Percentiles rank a stretch among this genome's conserved stretches.
These are phyloP conservation scores for Penicillium sp. DNA, from an alignment of 2,329 filamentous ascomycete species.

Conservation along the genomic window DNA sequence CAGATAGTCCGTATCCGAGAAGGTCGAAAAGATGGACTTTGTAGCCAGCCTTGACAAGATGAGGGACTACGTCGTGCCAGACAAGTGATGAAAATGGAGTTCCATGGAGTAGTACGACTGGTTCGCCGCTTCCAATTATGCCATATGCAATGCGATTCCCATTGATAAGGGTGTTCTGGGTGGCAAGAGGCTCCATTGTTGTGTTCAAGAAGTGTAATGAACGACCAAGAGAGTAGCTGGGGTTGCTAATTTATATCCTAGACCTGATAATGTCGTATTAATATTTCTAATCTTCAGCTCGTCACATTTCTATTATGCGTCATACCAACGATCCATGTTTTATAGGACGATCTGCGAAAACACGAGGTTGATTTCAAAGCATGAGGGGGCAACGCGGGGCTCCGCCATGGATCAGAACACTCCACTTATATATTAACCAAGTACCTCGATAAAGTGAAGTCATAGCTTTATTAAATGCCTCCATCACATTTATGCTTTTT, in stretches of 20 bases:
- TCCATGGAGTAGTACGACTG: conserved; percentile 38
- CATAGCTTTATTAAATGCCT: too few species aligned
- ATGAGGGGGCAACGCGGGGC: not conserved
- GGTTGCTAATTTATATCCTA: not conserved
- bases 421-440: too few species aligned
- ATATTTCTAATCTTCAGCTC: not conserved
- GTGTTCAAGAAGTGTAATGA: not conserved
- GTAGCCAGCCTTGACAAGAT: conserved; percentile 25
- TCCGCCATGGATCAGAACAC: not conserved
- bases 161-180: conserved; percentile 31
- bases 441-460: too few species aligned
- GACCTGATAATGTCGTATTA: not conserved
- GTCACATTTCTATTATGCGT: not conserved
- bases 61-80: conserved; percentile 35
- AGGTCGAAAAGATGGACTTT: conserved; percentile 37
- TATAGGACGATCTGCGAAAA: not conserved
- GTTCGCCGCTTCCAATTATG: conserved; percentile 29
- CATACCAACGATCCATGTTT: not conserved
- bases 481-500: not conserved
- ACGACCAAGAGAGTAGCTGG: too few species aligned
- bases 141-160: conserved; percentile 34
- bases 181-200: conserved; percentile 28
- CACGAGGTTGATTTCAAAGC: conserved; percentile 7
- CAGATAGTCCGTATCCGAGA: conserved; percentile 39
- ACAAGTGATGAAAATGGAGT: conserved; percentile 42